A percentile compares a stretch with the other conserved stretches of the same genome.
phyloP scores from a whole-genome alignment of 1,284 basidiomycete species.

The Trichosporon coremiiforme region DNA sequence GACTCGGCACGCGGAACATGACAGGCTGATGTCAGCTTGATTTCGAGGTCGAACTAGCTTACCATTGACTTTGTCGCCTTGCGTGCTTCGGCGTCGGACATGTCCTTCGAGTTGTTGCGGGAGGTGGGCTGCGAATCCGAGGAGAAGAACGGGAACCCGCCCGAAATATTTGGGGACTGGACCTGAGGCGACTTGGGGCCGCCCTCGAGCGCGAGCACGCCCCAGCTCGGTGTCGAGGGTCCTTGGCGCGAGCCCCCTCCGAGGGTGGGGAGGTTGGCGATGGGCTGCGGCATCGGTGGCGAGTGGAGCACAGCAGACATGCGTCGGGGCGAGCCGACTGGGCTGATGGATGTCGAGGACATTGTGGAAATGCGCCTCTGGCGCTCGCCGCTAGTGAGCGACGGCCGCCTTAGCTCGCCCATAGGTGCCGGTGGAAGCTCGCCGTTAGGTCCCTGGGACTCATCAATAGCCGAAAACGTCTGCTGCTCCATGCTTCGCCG shows the following conservation, averaged over 20 bases:
- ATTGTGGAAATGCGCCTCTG: conserved; percentile 20
- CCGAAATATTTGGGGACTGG: conserved; percentile 18
- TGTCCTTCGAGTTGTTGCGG: conserved; percentile 30
- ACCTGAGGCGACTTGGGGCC: conserved; percentile 40
- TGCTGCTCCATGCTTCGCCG: conserved; percentile 16
- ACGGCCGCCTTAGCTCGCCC: conserved; percentile 3
- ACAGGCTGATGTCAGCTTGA: conserved; percentile 43
- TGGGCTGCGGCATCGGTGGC: conserved; percentile 55
- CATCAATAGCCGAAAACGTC: conserved; percentile 1
- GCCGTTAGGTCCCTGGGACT: background rate
- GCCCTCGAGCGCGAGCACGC: conserved; percentile 40
- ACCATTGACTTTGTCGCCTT: conserved; percentile 54
- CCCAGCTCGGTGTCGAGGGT: conserved; percentile 44
- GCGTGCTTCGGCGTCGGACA: conserved; percentile 48
- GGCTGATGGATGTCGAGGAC: conserved; percentile 1
- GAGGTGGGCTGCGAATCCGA: conserved; percentile 20
- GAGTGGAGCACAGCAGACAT: conserved; percentile 41
- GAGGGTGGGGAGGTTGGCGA: conserved; percentile 54
- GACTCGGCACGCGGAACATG: conserved; percentile 39
- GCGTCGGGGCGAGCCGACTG: conserved; percentile 23
- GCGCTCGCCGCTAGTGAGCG: conserved; percentile 13
- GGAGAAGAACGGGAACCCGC: conserved; percentile 41
- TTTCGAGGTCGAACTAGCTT: too few species aligned
- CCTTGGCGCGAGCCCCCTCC: background rate
- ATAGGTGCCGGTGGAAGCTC: background rate